These are phyloP conservation scores for Ceratobasidium sp. DNA, from an alignment of 1,284 basidiomycete species.

Conservation along the genomic window DNA sequence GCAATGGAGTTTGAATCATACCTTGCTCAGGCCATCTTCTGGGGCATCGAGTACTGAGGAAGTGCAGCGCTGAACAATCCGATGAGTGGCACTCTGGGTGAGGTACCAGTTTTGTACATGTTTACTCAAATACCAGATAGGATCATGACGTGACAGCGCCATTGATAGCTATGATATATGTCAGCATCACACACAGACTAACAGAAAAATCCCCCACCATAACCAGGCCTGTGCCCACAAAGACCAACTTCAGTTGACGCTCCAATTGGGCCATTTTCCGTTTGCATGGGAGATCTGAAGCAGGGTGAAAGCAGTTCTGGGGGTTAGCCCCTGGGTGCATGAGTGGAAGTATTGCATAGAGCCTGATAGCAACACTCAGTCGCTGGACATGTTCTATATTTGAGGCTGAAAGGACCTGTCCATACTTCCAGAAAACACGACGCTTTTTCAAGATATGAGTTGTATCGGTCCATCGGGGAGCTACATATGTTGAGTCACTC, in stretches of 20 bases:
- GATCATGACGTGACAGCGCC: not conserved
- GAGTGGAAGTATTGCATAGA: not conserved
- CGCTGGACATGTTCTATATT: not conserved
- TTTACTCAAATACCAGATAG: not conserved
- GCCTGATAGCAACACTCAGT: not conserved
- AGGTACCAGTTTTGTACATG: not conserved
- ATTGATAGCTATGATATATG: not conserved
- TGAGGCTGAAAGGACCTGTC: not conserved
- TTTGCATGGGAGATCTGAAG: conserved; percentile 6
- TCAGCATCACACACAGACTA: too few species aligned
- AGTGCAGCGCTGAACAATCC: not conserved
- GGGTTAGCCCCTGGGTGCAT: not conserved
- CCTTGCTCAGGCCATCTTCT: not conserved
- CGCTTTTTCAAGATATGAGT: not conserved
- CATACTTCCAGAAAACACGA: not conserved
- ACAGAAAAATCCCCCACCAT: not conserved
- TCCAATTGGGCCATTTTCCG: not conserved
- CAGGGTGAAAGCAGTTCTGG: not conserved
- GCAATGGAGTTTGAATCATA: not conserved
- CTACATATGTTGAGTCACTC: not conserved
- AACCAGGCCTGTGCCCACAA: not conserved
- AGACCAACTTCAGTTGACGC: not conserved
- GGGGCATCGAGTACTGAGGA: not conserved
- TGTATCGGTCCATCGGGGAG: not conserved
- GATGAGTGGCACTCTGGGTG: not conserved